A percentile compares a stretch with the other conserved stretches of the same genome.
Conservation (phyloP, 225 moss, liverwort and hornwort genomes). For the Lunularia cruciata region DNA sequence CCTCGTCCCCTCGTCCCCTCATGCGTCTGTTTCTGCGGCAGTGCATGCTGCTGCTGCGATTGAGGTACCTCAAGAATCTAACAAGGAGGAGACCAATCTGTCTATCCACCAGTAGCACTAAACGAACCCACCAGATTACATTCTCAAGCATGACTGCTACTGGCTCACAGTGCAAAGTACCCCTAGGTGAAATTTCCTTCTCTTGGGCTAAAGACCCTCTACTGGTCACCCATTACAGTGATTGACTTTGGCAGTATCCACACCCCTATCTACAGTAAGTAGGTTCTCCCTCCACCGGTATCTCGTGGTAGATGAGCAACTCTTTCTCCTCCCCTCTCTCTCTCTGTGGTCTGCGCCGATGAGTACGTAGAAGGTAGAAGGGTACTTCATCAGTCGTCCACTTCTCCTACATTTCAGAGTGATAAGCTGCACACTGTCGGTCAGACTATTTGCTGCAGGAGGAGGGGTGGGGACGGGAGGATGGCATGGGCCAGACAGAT, state of each 20-base stretch:
- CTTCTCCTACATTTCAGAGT: background rate
- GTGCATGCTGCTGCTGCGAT: background rate
- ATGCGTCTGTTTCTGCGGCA: background rate
- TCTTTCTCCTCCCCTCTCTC: background rate
- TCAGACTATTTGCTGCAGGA: background rate
- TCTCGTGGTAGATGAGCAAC: background rate
- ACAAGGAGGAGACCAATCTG: background rate
- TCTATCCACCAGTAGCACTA: background rate
- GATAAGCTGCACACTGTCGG: background rate
- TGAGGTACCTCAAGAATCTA: conserved; percentile 8
- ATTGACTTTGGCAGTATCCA: background rate
- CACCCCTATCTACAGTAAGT: background rate
- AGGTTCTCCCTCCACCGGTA: background rate
- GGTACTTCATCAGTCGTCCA: too few relatives aligned
- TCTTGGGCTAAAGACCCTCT: background rate
- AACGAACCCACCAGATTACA: background rate
- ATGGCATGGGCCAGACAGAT: background rate
- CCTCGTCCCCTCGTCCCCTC: background rate
- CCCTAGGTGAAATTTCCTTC: background rate
- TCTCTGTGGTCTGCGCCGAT: background rate
- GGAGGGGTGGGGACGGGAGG: too few relatives aligned
- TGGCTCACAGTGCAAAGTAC: background rate
- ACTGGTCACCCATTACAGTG: background rate
- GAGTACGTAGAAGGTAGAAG: too few relatives aligned
- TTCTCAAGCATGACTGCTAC: too few relatives aligned